Evolutionary conservation across 257 asterid genomes (phyloP).

Genomic region (Petunia axillaris): DNA sequence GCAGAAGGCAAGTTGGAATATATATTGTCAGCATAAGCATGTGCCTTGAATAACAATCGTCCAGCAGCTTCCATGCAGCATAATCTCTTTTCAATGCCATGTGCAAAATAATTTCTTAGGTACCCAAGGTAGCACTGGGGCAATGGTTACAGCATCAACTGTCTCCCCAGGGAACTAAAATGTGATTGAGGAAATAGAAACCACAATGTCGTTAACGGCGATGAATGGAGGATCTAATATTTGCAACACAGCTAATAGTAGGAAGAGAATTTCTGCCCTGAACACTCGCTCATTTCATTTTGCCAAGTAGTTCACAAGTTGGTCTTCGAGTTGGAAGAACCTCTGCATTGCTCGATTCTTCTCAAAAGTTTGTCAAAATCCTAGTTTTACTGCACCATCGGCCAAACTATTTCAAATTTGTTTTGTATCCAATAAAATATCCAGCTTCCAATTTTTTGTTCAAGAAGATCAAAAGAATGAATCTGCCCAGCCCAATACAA

Average conservation of each 20-base stretch:
- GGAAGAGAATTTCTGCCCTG: background rate
- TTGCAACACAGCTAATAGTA: background rate
- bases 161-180: background rate
- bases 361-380: background rate
- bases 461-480: conserved; percentile 7
- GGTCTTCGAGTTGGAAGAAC: conserved; percentile 1
- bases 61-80: conserved; percentile 9
- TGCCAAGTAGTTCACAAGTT: background rate
- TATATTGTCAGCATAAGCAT: background rate
- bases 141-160: background rate
- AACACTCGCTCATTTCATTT: background rate
- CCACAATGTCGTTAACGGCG: background rate
- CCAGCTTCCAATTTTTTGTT: conserved; percentile 13
- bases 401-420: conserved; percentile 1
- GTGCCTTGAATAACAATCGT: background rate
- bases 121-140: background rate
- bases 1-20: background rate
- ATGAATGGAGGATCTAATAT: background rate
- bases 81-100: background rate
- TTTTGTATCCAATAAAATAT: background rate
- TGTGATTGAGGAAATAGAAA: conserved; percentile 14
- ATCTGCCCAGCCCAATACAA: background rate
- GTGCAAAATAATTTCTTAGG: background rate
- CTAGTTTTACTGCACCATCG: conserved; percentile 14
- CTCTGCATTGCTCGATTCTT: background rate